Evolutionary conservation across 352 stramenopile species (phyloP).

Genomic region (Aphanomyces cochlioides): DNA sequence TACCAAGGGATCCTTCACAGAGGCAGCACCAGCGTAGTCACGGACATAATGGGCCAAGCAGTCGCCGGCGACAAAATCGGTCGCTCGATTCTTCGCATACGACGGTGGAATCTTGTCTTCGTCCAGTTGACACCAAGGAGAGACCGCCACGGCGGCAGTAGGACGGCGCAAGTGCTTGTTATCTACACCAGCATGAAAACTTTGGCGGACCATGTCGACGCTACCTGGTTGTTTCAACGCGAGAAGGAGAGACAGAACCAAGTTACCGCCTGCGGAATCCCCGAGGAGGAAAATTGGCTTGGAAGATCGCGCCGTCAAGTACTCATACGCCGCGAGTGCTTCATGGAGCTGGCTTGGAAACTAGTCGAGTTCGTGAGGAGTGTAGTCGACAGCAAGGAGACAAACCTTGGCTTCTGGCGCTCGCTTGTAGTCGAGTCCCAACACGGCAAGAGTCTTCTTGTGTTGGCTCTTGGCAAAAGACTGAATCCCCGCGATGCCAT

Average conservation of each 20-base stretch:
- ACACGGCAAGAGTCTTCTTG: background rate
- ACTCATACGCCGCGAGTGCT: constrained; percentile 16
- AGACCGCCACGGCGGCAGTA: background rate
- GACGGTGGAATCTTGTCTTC: background rate
- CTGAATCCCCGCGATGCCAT: constrained; percentile 4
- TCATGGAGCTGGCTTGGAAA: constrained; percentile 22
- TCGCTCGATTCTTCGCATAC: background rate
- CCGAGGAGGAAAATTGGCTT: constrained; percentile 22
- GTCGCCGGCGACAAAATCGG: background rate
- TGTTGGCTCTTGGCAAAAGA: background rate
- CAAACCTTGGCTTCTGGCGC: constrained; percentile 22
- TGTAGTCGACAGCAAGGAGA: background rate
- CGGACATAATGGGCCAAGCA: background rate
- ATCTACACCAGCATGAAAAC: background rate
- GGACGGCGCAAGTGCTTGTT: background rate
- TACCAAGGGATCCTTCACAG: constrained; percentile 16
- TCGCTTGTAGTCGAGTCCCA: constrained; percentile 18
- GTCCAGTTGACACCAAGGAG: constrained; percentile 9
- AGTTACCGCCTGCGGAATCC: constrained; percentile 23
- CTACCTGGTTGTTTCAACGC: constrained; percentile 11
- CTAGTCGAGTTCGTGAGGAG: background rate
- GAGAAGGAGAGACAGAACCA: constrained; percentile 11
- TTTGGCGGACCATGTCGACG: background rate
- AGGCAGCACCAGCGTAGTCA: background rate
- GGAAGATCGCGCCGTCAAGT: background rate